Evolutionary conservation across 148 eudicot species (phyloP), one percentile per base, ranked within the genome.

Genomic region (Cornus kousa): DNA sequence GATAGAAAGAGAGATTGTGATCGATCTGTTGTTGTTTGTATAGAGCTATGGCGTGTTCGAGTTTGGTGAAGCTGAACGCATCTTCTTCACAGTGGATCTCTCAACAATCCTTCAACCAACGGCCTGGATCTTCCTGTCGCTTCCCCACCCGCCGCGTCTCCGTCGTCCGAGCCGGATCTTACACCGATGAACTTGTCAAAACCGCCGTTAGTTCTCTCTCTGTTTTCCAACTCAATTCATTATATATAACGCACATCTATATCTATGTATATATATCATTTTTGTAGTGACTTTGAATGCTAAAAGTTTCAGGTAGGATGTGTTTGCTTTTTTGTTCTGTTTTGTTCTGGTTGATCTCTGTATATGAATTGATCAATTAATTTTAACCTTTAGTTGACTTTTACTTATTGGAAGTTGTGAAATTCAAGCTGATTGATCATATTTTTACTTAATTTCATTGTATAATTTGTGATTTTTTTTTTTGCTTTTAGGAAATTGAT

Each of bases 171-270:
- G 84, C 93, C 80, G 83, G 90, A 80, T 87, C 94, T 50, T 94
- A 89, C 85, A 76, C 93, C 50, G 92, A 88, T 32, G 98, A 94
- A 80, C 98, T 94, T 74, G 79, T 92, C 76, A 83, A 92, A 84
- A 94, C 98, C 74, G 97, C 98, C 60, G 98, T 94, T 82, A 73
- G 86, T 81, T 55, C 19, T 59, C 71, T 57, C 50, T 62, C 71
- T 50, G 9, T 12, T 9, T 12, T 53, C 59, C 59, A 12, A 53
- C 57, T 33, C 50, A 2, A 55, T 19, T 1, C 1, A 50, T 77
- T n/a, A 4, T 5, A 46, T 8, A 14, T 23, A 19, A 16, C 55
- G 5, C 14, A n/a, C 48, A 22, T 48, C 23, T n/a, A 62, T 62
- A 62, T 62, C 6, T 62, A 60, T 43, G 10, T 43, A 6, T 43